Percentiles rank a stretch among this genome's conserved stretches.
phyloP scores from a whole-genome alignment of 2,329 filamentous ascomycete species.

The Nigrograna mackinnonii region DNA sequence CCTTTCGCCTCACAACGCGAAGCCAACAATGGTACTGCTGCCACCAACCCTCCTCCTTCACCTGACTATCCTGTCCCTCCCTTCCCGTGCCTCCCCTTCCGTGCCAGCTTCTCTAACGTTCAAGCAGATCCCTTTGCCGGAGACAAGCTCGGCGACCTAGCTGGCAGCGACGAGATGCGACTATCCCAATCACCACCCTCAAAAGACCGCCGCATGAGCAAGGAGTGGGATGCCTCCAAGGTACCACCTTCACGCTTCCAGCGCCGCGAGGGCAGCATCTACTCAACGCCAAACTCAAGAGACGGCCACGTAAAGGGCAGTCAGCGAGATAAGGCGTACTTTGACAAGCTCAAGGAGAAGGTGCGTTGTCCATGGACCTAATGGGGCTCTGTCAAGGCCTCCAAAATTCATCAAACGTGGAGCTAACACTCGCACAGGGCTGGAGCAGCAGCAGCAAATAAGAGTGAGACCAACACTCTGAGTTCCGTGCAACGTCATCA shows the following conservation, averaged over 20 bases:
- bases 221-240: constrained; percentile 63
- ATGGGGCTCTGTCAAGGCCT: no score
- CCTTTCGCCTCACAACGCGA: constrained; percentile 25
- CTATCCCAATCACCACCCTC: constrained; percentile 12
- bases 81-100: neutral
- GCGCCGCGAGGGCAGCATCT: constrained; percentile 71
- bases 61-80: neutral
- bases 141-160: constrained; percentile 23
- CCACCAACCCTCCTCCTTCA: neutral
- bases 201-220: constrained; percentile 39
- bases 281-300: constrained; percentile 65
- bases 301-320: constrained; percentile 63
- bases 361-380: no score
- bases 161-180: constrained; percentile 23
- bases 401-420: no score
- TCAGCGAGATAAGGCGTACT: constrained; percentile 59
- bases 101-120: neutral
- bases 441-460: no score
- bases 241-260: constrained; percentile 70
- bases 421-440: no score
- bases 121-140: constrained; percentile 21
- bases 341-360: constrained; percentile 56
- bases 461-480: no score
- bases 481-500: no score
- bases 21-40: constrained; percentile 13